phyloP scores from a whole-genome alignment of 2,329 filamentous ascomycete genomes.

The Alternaria triticimaculans region DNA sequence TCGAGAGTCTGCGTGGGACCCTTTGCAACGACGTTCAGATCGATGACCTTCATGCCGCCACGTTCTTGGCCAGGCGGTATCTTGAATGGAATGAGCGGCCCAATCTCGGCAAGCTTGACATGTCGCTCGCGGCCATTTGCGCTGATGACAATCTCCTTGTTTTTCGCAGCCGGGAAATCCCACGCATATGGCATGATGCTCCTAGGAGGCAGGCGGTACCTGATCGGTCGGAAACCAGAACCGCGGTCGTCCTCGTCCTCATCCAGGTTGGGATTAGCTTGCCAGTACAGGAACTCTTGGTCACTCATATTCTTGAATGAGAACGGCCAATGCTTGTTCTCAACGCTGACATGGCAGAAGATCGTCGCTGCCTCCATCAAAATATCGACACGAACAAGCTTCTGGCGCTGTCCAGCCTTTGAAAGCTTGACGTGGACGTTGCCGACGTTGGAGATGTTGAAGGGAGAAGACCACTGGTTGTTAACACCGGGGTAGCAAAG shows the following conservation, averaged over 20 bases:
- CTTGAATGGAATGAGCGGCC: constrained; percentile 94
- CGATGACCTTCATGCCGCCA: constrained; percentile 81
- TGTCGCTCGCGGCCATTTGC: constrained; percentile 83
- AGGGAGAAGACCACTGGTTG: constrained; percentile 96
- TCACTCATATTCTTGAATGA: constrained; percentile 99
- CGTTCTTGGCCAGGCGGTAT: constrained; percentile 70
- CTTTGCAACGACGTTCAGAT: constrained; percentile 94
- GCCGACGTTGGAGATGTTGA: constrained; percentile 95
- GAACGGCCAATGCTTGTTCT: constrained; percentile 96
- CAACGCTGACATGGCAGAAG: constrained; percentile 87
- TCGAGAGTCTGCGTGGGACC: constrained; percentile 95
- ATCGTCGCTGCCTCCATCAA: constrained; percentile 93
- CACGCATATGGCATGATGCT: constrained; percentile 99
- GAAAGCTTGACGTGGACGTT: constrained; percentile 93
- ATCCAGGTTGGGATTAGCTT: constrained; percentile 89
- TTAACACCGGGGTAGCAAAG: constrained; percentile 92
- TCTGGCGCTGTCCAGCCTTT: constrained; percentile 87
- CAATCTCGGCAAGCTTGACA: constrained; percentile 94
- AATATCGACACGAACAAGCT: constrained; percentile 84
- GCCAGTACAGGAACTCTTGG: constrained; percentile 94
- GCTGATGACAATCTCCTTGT: constrained; percentile 87
- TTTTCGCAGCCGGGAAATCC: constrained; percentile 98
- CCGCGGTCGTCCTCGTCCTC: constrained; percentile 84
- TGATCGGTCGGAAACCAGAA: constrained; percentile 89
- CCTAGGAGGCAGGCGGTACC: constrained; percentile 87